A percentile compares a stretch with the other conserved stretches of the same genome.
These are phyloP conservation scores for Chaetomiaceae sp. DNA, from an alignment of 2,329 filamentous ascomycete species.

Conservation along the genomic window DNA sequence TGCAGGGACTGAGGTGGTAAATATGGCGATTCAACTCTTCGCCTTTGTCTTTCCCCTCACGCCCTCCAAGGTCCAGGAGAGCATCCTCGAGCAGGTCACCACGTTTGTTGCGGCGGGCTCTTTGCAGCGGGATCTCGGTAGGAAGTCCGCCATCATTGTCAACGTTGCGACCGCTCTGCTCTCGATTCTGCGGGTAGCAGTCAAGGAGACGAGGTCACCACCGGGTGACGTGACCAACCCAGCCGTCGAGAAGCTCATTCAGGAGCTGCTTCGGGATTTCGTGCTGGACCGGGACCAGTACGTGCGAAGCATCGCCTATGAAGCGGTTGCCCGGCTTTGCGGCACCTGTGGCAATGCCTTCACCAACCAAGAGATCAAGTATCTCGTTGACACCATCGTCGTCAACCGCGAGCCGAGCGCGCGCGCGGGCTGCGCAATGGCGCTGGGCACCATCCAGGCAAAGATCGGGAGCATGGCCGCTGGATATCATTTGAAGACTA, in stretches of 20 bases:
- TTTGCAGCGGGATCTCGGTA: constrained; percentile 78
- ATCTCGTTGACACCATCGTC: constrained; percentile 89
- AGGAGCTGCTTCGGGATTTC: constrained; percentile 67
- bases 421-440: constrained; percentile 89
- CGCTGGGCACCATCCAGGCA: constrained; percentile 86
- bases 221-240: constrained; percentile 68
- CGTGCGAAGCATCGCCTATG: constrained; percentile 78
- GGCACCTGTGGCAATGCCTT: constrained; percentile 78
- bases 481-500: constrained; percentile 92
- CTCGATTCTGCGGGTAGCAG: constrained; percentile 75
- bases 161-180: constrained; percentile 82
- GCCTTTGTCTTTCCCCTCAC: constrained; percentile 87
- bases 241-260: constrained; percentile 77
- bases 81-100: constrained; percentile 87
- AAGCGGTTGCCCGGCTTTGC: constrained; percentile 81
- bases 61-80: constrained; percentile 88
- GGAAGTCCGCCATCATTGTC: constrained; percentile 84
- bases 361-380: constrained; percentile 80
- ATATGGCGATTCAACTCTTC: constrained; percentile 89
- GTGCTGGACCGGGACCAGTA: constrained; percentile 80
- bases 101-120: constrained; percentile 78
- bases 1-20: constrained; percentile 87
- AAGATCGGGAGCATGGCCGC: constrained; percentile 97
- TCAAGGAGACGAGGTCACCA: constrained; percentile 70
- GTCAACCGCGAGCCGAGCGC: constrained; percentile 89